Conservation (phyloP, 306 rosid genomes). For the Senna tora region DNA sequence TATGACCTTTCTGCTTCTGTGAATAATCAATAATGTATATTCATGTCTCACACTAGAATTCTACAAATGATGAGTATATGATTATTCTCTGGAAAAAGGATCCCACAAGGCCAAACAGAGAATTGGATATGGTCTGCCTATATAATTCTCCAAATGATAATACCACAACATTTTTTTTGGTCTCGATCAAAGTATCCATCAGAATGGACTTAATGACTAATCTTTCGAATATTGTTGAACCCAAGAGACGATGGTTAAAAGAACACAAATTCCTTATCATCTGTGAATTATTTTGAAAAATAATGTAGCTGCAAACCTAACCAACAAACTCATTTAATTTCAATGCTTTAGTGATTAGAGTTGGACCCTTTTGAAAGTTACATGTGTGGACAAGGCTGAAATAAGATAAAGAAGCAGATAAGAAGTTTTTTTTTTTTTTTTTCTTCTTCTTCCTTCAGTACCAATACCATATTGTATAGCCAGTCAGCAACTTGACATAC, state of each 20-base stretch:
- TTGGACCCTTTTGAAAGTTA: slow-evolving; percentile 46
- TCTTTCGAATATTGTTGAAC: too few species aligned
- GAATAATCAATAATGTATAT: slow-evolving; percentile 29
- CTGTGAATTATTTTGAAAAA: too few species aligned
- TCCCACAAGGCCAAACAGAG: slow-evolving; percentile 1
- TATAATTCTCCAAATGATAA: neutral
- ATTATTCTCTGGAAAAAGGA: neutral
- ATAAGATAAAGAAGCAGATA: slow-evolving; percentile 45
- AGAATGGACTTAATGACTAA: too few species aligned
- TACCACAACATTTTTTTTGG: too few species aligned
- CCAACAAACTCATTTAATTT: neutral
- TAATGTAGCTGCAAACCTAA: neutral
- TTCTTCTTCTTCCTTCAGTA: neutral
- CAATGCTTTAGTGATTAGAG: neutral
- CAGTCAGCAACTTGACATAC: neutral
- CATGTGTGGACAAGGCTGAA: slow-evolving; percentile 41
- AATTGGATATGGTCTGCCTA: slow-evolving; percentile 1
- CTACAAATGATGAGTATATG: neutral
- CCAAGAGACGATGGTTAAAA: too few species aligned
- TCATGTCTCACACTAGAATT: neutral
- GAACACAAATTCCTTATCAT: too few species aligned
- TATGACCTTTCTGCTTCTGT: neutral
- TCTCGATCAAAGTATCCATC: too few species aligned
- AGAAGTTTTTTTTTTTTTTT: slow-evolving; percentile 36
- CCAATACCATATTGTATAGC: neutral